A percentile compares a stretch with the other conserved stretches of the same genome.
Evolutionary conservation across 2,329 filamentous ascomycete genomes (phyloP).

Genomic region (Hypoxylon sp.): DNA sequence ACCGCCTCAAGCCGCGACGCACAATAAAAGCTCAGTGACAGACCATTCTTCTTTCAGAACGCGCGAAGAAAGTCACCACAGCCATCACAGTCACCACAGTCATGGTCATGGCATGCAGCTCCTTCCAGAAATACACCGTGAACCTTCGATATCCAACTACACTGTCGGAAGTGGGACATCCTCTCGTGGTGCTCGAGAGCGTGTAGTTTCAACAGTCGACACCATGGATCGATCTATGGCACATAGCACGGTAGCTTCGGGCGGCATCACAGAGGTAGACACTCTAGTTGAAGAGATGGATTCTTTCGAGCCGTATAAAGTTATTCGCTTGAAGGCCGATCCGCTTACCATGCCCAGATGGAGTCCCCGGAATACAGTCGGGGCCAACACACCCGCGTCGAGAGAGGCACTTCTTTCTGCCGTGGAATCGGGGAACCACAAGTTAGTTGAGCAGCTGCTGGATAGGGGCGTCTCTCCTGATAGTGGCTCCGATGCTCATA

Average conservation of each 20-base stretch:
- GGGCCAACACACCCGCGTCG: constrained; percentile 61
- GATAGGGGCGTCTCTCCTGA: constrained; percentile 70
- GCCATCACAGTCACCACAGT: not conserved
- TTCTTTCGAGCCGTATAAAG: constrained; percentile 56
- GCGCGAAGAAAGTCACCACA: constrained; percentile 26
- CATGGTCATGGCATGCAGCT: constrained; percentile 30
- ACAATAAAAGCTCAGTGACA: constrained; percentile 40
- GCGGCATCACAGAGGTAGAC: constrained; percentile 46
- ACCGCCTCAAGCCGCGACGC: constrained; percentile 28
- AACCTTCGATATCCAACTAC: constrained; percentile 46
- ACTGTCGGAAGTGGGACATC: constrained; percentile 42
- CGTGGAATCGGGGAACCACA: constrained; percentile 70
- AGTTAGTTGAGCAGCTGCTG: constrained; percentile 70
- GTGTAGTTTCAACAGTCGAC: constrained; percentile 41
- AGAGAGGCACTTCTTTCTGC: constrained; percentile 67
- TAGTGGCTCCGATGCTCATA: constrained; percentile 61
- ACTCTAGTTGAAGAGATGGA: constrained; percentile 55
- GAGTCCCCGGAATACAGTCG: constrained; percentile 63
- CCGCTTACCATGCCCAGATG: constrained; percentile 67
- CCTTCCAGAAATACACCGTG: constrained; percentile 41
- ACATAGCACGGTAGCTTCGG: constrained; percentile 42
- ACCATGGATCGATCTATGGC: constrained; percentile 33
- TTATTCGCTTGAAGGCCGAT: constrained; percentile 66
- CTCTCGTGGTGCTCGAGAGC: constrained; percentile 41
- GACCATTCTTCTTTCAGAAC: constrained; percentile 43